Evolutionary conservation across 2,329 filamentous ascomycete genomes (phyloP), one percentile per base, ranked within the genome.

Genomic region (Beauveria medogensis): DNA sequence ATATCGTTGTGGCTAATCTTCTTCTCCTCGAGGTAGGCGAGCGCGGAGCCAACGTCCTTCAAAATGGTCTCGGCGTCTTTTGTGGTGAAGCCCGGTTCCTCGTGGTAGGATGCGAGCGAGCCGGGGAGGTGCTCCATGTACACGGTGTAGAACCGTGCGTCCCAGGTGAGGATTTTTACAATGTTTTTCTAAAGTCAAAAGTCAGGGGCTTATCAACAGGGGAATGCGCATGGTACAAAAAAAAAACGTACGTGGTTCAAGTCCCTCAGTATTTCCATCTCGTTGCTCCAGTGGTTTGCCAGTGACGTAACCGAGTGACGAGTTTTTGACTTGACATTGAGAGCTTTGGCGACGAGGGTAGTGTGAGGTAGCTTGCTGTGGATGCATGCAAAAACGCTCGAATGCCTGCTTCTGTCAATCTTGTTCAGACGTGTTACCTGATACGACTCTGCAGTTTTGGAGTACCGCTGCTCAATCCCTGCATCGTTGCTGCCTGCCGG

Each of bases 1-100:
- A 66, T 65, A 30, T 65, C 64, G 24, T 66, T 64, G 61, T 66
- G 64, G 18, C 47, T 22, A 28, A 66, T 44, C 2, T 41, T 28
- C 24, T 55, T 20, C 16, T 34, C 16, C 16, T 61, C 53, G 14
- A 65, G 56, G 48, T 62, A 61, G n/a, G 48, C 37, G 30, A 65
- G 54, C n/a, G 57, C 57, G 2, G 57, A 53, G 28, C 48, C 50
- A 7, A 59, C 57, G 41, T 59, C 40, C 6, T 34, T 14, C 26
- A 59, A 6, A 20, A 59, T 59, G n/a, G 9, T n/a, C n/a, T 12
- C n/a, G 26, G 50, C 48, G 37, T 59, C 57, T 14, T 24, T 3
- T 2, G 8, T 10, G 6, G 57, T 44, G 41, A 59, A 59, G 40
- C n/a, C 9, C 1, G 44, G 55, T 2, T 41, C 12, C 16, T 41